Evolutionary conservation across 1,139 yeast genomes (phyloP), one percentile per base, ranked within the genome.

Genomic region (Nadsonia starkeyi-henricii): DNA sequence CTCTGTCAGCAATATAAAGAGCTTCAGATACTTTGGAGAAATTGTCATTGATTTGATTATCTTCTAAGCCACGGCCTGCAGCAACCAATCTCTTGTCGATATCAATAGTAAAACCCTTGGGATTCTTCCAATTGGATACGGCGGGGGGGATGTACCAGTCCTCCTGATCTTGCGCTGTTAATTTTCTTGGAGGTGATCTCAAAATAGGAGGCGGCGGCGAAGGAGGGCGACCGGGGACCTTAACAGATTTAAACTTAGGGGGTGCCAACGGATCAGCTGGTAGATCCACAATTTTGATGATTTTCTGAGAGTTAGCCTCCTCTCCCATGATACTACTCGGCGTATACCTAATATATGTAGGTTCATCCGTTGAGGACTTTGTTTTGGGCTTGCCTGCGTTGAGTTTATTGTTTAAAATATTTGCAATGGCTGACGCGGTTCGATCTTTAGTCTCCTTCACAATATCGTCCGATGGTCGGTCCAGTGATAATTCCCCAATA

Each of bases 41-140:
- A 48, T 79, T 79, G 19, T 80, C 70, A 59, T 78, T 85, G 42
- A 83, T 67, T 19, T 67, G 67, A 2, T 62, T 67, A 1, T 61
- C 62, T 47, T 64, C 64, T 36, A 56, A 52, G 1, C 66, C 66
- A 18, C 71, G 63, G 1, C 78, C 79, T 53, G 74, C 78, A 8
- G 81, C 80, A 3, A 81, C 77, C 53, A 83, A 69, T 52, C 97
- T 70, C 59, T 84, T 83, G 50, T 88, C 95, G 44, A 91, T 65
- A 0, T 85, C 79, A 46, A 89, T 81, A 1, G 95, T 79, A 62
- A 81, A 88, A 2, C 98, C 97, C 55, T 84, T 83, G 23, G 91
- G 86, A 62, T 91, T 91, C 63, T 89, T 89, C 98, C 98, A 91
- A 62, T 86, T 88, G 1, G 97, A 89, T 1, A 91, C 77, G 1